Evolutionary conservation across 345 rosid species (phyloP), one percentile per base, ranked within the genome.

Genomic region (Eucalyptus erythrocorys): DNA sequence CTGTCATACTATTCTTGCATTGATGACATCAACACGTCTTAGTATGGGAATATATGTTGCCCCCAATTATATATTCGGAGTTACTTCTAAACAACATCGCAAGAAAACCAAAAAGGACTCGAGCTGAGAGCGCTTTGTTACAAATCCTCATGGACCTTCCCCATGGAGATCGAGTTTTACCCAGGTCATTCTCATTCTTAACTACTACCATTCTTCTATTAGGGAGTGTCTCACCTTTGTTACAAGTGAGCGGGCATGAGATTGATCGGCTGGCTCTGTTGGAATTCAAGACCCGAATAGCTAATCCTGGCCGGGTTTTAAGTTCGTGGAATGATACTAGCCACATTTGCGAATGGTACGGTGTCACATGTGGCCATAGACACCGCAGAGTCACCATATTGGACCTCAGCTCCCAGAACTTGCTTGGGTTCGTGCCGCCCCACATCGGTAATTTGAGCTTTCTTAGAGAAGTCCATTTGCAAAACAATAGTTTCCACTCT

Each of bases 391-490:
- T 64, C 21, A 2, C 2, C 3, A 0, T 64, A n/a, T 4, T 64
- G 8, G 11, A 64, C 21, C 76, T 64, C 21, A 5, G 4, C 6
- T 64, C 3, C 40, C 4, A 64, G 21, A 13, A 64, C 19, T 9
- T 64, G 1, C 4, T 13, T 0, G 11, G 79, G 2, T 11, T 32
- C 7, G 19, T 66, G 79, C 1, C 40, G 2, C 5, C 42, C 12
- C 79, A 8, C 5, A 66, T 66, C 16, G 79, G 40, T 66, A 66
- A 66, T 11, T 3, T 66, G 5, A 66, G 79, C 22, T 66, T 66
- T 32, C 0, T 32, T 11, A 66, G 12, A 9, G 6, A 66, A 66
- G 40, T 66, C 6, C 0, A 66, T 66, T 22, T 66, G 10, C 2
- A 15, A 1, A 32, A 32, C 5, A 66, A 66, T 2, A 15, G 0